These are phyloP conservation scores for Evansstolkia leycettana DNA, from an alignment of 495 filamentous ascomycete species.

Conservation along the genomic window DNA sequence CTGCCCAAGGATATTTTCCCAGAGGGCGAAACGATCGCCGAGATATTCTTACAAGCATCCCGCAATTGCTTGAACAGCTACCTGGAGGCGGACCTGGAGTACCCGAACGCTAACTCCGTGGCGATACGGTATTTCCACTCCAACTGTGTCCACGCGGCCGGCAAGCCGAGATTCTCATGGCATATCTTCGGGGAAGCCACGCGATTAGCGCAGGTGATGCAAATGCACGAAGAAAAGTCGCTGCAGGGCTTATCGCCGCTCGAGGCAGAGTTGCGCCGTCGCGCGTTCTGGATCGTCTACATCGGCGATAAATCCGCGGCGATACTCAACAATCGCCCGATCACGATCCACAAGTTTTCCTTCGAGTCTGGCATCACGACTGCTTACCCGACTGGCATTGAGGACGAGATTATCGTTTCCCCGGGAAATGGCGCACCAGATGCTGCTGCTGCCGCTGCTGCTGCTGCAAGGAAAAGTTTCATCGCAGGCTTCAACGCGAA, in stretches of 20 bases:
- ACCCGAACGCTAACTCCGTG: slow-evolving; percentile 15
- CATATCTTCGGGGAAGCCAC: slow-evolving; percentile 19
- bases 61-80: slow-evolving; percentile 8
- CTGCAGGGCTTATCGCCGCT: slow-evolving; percentile 9
- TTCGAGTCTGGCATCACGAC: slow-evolving; percentile 16
- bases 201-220: slow-evolving; percentile 16
- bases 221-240: slow-evolving; percentile 17
- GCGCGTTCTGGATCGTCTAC: slow-evolving; percentile 19
- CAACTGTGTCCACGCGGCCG: slow-evolving; percentile 17
- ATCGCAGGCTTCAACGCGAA: slow-evolving; percentile 13
- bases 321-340: slow-evolving; percentile 16
- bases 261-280: slow-evolving; percentile 15
- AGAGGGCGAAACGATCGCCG: slow-evolving; percentile 9
- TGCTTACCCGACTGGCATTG: slow-evolving; percentile 12
- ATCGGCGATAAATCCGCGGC: slow-evolving; percentile 20
- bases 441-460: too few species aligned
- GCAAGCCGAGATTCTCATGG: slow-evolving; percentile 17
- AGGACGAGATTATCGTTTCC: slow-evolving; percentile 4
- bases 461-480: slow-evolving; percentile 6
- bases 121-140: slow-evolving; percentile 19
- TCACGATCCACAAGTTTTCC: slow-evolving; percentile 16
- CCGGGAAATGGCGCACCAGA: slow-evolving; percentile 6
- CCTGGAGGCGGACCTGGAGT: slow-evolving; percentile 17
- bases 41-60: slow-evolving; percentile 10
- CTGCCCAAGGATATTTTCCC: slow-evolving; percentile 12